Evolutionary conservation across 257 asterid genomes (phyloP).

Genomic region (Ballota nigra): DNA sequence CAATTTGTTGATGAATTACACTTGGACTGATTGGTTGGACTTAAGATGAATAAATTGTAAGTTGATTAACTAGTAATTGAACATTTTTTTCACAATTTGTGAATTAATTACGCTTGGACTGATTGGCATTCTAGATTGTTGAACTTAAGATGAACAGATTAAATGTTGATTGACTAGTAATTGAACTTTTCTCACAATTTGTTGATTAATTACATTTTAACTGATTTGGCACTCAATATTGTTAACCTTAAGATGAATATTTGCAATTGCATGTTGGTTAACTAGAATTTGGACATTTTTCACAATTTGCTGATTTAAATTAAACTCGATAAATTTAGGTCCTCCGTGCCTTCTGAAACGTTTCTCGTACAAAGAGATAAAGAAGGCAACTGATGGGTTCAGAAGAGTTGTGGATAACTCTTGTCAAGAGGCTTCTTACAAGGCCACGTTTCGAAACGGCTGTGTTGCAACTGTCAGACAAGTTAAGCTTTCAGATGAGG

Average conservation of each 20-base stretch:
- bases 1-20: background rate
- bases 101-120: background rate
- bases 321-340: slow-evolving; percentile 32
- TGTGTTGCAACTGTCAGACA: slow-evolving; percentile 57
- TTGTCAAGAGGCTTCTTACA: slow-evolving; percentile 48
- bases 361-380: slow-evolving; percentile 73
- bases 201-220: background rate
- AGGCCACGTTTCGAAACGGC: slow-evolving; percentile 70
- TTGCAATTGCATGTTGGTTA: background rate
- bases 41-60: background rate
- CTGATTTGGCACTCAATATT: background rate
- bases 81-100: background rate
- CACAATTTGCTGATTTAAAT: background rate
- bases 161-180: background rate
- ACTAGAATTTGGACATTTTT: background rate
- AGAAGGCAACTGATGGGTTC: slow-evolving; percentile 88
- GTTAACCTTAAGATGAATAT: background rate
- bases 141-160: background rate
- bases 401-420: slow-evolving; percentile 45
- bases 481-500: slow-evolving; percentile 39
- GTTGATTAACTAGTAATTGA: background rate
- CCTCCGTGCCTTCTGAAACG: slow-evolving; percentile 49
- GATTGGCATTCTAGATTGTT: background rate
- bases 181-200: background rate
- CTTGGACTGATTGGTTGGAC: background rate